Conservation (phyloP, 805 yeast species). For the Saturnispora dispora region DNA sequence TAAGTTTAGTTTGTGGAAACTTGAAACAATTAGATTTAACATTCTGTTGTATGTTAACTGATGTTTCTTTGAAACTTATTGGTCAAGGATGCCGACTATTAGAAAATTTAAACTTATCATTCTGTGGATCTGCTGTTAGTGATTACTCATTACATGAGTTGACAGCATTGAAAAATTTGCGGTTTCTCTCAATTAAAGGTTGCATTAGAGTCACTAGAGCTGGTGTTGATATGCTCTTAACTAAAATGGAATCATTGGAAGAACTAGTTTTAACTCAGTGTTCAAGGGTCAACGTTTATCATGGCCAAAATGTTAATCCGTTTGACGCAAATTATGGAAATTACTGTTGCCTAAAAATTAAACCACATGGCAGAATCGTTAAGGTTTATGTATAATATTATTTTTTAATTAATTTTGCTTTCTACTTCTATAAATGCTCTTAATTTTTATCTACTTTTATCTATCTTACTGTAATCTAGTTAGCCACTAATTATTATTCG, state of each 20-base stretch:
- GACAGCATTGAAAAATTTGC: constrained; percentile 44
- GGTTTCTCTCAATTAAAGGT: constrained; percentile 48
- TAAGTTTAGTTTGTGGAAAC: constrained; percentile 53
- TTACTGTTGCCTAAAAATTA: constrained; percentile 46
- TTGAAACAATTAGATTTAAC: constrained; percentile 52
- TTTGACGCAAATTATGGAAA: constrained; percentile 40
- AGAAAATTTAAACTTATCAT: constrained; percentile 47
- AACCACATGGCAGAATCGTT: constrained; percentile 43
- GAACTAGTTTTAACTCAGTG: constrained; percentile 62
- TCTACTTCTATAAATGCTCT: neutral
- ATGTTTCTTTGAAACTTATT: constrained; percentile 56
- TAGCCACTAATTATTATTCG: neutral
- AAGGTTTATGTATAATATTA: constrained; percentile 42
- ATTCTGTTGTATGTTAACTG: constrained; percentile 69
- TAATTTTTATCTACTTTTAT: neutral
- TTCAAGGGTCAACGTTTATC: constrained; percentile 55
- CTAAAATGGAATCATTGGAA: constrained; percentile 44
- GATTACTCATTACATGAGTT: constrained; percentile 57
- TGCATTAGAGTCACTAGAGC: constrained; percentile 71
- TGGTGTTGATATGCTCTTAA: constrained; percentile 59
- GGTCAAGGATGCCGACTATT: constrained; percentile 57
- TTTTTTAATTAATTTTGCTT: neutral
- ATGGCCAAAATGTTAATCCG: constrained; percentile 50
- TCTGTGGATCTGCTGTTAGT: constrained; percentile 75
- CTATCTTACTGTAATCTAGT: neutral